These are phyloP conservation scores for Rhododendron kiyosumense DNA, from an alignment of 148 eudicot species.

Conservation along the genomic window DNA sequence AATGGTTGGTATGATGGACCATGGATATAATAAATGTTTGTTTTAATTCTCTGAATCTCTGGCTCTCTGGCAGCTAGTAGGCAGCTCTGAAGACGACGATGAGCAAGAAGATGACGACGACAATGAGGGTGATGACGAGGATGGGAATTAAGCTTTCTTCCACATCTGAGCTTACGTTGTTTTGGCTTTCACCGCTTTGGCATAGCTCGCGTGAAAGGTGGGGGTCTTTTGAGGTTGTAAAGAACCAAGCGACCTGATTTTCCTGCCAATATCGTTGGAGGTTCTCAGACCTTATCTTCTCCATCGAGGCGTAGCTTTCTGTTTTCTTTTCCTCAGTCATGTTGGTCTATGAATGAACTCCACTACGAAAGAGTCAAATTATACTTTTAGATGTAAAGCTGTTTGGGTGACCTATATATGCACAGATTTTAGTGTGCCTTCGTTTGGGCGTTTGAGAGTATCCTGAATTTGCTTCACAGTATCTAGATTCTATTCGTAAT, in stretches of 20 bases:
- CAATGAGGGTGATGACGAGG: constrained; percentile 41
- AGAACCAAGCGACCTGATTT: constrained; percentile 1
- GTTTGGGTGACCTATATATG: constrained; percentile 8
- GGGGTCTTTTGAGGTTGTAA: not conserved
- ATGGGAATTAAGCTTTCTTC: constrained; percentile 11
- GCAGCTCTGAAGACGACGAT: constrained; percentile 24
- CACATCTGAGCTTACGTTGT: not conserved
- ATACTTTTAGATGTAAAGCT: constrained; percentile 11
- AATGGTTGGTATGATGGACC: not conserved
- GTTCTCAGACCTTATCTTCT: constrained; percentile 3
- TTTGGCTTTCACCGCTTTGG: constrained; percentile 2
- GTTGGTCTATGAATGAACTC: not conserved
- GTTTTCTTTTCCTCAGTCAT: not conserved
- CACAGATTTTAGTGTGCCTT: not conserved
- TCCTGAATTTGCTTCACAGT: not conserved
- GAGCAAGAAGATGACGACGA: constrained; percentile 34
- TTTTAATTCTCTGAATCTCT: not conserved
- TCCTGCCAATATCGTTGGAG: not conserved
- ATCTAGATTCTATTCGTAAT: not conserved
- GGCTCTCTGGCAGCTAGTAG: constrained; percentile 31
- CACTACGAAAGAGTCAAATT: not conserved
- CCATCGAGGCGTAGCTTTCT: not conserved
- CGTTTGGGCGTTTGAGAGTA: not conserved
- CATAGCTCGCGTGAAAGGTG: constrained; percentile 5
- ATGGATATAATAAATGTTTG: not conserved